Conservation (phyloP, 2,329 filamentous ascomycete species). For the Zymoseptoria tritici region DNA sequence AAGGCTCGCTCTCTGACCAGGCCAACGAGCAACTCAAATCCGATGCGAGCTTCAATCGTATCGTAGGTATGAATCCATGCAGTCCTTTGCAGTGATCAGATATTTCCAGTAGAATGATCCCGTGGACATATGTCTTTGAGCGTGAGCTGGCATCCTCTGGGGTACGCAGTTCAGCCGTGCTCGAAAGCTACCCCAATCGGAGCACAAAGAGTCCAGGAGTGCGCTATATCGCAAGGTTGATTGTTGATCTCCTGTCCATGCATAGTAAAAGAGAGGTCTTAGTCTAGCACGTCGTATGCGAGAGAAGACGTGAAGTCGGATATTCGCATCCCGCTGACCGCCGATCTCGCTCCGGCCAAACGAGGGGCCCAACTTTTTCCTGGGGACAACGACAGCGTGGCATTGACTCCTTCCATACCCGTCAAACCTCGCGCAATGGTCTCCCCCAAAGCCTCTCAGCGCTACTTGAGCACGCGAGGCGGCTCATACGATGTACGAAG, state of each 20-base stretch:
- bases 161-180: too few species aligned
- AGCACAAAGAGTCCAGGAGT: background rate
- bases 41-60: background rate
- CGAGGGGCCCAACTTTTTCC: background rate
- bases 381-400: background rate
- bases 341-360: background rate
- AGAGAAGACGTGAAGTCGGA: background rate
- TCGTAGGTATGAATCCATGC: background rate
- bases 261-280: background rate
- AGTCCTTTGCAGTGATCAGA: too few species aligned
- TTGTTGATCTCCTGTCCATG: background rate
- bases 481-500: conserved; percentile 53
- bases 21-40: background rate
- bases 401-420: background rate
- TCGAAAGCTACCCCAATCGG: too few species aligned
- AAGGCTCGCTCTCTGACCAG: background rate
- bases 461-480: conserved; percentile 56
- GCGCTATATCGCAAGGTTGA: background rate
- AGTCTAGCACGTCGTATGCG: background rate
- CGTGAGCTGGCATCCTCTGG: too few species aligned
- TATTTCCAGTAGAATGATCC: too few species aligned
- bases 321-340: background rate
- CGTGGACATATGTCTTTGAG: too few species aligned
- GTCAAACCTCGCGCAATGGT: conserved; percentile 6
- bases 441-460: conserved; percentile 48